Conservation (phyloP, 129 eudicot species). For the Dittrichia graveolens region DNA sequence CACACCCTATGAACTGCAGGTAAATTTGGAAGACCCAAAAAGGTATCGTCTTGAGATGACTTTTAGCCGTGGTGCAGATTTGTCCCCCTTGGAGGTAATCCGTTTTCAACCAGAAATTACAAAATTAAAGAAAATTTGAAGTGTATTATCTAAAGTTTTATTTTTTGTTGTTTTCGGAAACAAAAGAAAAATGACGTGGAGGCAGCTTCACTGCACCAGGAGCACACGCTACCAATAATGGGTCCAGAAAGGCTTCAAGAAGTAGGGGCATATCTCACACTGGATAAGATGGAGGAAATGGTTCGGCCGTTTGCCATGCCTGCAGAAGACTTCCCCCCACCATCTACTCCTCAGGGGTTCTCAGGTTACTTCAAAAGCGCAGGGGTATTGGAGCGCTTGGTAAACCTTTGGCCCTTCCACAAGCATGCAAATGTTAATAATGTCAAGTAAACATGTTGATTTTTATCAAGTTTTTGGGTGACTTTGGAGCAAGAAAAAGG, state of each 20-base stretch:
- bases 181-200: slow-evolving; percentile 52
- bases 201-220: slow-evolving; percentile 85
- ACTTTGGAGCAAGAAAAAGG: background rate
- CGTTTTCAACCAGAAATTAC: slow-evolving; percentile 9
- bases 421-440: slow-evolving; percentile 62
- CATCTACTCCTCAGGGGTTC: slow-evolving; percentile 86
- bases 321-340: slow-evolving; percentile 99
- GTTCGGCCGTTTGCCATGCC: slow-evolving; percentile 96
- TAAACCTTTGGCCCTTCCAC: slow-evolving; percentile 90
- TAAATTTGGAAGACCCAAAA: slow-evolving; percentile 86
- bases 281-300: slow-evolving; percentile 89
- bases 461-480: slow-evolving; percentile 14
- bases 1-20: slow-evolving; percentile 43
- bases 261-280: slow-evolving; percentile 72
- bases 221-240: slow-evolving; percentile 93
- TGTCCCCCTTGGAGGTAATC: slow-evolving; percentile 89
- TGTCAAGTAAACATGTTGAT: slow-evolving; percentile 39
- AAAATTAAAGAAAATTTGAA: background rate
- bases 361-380: slow-evolving; percentile 94
- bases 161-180: background rate
- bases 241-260: slow-evolving; percentile 99
- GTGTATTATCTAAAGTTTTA: background rate
- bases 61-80: slow-evolving; percentile 98
- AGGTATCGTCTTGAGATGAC: slow-evolving; percentile 92
- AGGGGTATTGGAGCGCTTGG: slow-evolving; percentile 89